phyloP scores from a whole-genome alignment of 257 asterid species.

The Solanum pinnatisectum region DNA sequence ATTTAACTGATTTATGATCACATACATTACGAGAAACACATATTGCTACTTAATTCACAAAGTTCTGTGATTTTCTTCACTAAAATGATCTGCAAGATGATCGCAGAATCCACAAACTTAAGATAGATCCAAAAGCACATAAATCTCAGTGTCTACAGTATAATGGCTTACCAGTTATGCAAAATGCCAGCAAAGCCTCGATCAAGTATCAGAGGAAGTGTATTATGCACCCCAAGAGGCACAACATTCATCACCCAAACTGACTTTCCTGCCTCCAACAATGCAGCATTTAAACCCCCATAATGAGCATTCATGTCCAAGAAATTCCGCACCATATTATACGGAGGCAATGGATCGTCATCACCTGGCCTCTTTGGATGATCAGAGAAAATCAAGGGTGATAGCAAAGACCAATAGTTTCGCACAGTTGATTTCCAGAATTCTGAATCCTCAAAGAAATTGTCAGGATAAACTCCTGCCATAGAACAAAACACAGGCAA shows the following conservation, averaged over 20 bases:
- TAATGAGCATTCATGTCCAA: constrained; percentile 93
- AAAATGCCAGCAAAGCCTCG: constrained; percentile 74
- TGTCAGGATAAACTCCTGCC: constrained; percentile 69
- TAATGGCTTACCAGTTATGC: constrained; percentile 63
- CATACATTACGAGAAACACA: background rate
- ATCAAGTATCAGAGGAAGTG: constrained; percentile 70
- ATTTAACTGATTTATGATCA: background rate
- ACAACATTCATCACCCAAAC: constrained; percentile 97
- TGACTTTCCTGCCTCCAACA: constrained; percentile 60
- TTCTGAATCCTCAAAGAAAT: constrained; percentile 58
- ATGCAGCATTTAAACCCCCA: constrained; percentile 73
- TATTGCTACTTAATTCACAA: background rate
- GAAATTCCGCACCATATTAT: constrained; percentile 86
- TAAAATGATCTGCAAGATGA: background rate
- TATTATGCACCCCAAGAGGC: constrained; percentile 57
- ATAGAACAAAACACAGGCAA: background rate
- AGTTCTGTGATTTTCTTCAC: background rate
- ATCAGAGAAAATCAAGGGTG: constrained; percentile 93
- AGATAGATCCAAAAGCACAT: background rate
- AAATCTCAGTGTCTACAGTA: background rate
- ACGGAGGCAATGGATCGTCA: constrained; percentile 89
- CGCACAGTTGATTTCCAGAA: constrained; percentile 68
- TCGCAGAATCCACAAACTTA: background rate
- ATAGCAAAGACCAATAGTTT: constrained; percentile 90
- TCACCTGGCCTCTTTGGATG: constrained; percentile 96